A percentile compares a stretch with the other conserved stretches of the same genome.
Evolutionary conservation across 305 asterid species (phyloP).

Genomic region (Withania somnifera): DNA sequence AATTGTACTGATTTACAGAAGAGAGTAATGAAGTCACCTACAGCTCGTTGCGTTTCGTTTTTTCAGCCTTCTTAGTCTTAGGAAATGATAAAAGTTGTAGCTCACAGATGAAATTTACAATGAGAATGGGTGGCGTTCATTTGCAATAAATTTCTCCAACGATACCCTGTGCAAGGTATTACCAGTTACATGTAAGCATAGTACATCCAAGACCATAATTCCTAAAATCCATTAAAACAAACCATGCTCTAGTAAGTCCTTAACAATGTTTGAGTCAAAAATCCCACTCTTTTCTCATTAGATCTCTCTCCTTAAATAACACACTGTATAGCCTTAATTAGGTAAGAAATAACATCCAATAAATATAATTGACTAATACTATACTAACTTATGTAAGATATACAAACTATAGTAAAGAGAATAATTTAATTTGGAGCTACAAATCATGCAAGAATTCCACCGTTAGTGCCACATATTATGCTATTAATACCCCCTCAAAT

Average conservation of each 20-base stretch:
- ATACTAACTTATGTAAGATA: too few species aligned
- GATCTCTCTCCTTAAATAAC: too few species aligned
- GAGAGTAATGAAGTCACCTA: neutral
- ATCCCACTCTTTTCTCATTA: too few species aligned
- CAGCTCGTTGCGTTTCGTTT: neutral
- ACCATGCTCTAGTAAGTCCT: neutral
- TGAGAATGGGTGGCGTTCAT: neutral
- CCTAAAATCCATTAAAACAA: neutral
- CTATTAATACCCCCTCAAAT: too few species aligned
- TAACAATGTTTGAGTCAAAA: too few species aligned
- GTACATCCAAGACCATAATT: neutral
- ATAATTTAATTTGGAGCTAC: too few species aligned
- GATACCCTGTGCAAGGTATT: neutral
- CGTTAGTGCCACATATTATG: too few species aligned
- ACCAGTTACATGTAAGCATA: neutral
- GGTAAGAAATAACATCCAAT: too few species aligned
- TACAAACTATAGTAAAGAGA: too few species aligned
- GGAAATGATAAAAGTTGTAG: neutral
- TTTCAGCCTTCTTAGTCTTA: neutral
- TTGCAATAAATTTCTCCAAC: neutral
- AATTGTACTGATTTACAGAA: neutral
- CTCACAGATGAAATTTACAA: neutral
- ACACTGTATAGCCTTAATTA: too few species aligned
- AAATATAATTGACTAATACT: too few species aligned
- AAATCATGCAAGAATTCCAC: too few species aligned